A percentile compares a stretch with the other conserved stretches of the same genome.
phyloP scores from a whole-genome alignment of 495 filamentous ascomycete species.

The Emericellopsis terricola region DNA sequence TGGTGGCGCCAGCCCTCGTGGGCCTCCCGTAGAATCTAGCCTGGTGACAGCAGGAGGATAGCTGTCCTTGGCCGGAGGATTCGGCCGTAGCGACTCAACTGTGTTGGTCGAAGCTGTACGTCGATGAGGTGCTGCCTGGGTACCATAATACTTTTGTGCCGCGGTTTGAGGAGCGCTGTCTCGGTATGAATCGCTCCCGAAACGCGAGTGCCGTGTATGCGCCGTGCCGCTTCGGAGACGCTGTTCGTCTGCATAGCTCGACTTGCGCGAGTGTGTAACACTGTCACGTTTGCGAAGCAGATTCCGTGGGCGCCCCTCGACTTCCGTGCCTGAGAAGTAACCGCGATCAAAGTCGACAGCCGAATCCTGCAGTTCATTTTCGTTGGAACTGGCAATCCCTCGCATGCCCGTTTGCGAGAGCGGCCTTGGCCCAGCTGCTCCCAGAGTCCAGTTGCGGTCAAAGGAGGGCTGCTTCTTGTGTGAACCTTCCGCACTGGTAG shows the following conservation, averaged over 20 bases:
- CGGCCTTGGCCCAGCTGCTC: slow-evolving; percentile 24
- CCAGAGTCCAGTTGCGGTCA: slow-evolving; percentile 78
- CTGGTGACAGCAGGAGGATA: slow-evolving; percentile 45
- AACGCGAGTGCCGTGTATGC: slow-evolving; percentile 55
- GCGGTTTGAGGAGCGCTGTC: slow-evolving; percentile 20
- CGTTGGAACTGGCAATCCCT: slow-evolving; percentile 13
- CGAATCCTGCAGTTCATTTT: slow-evolving; percentile 18
- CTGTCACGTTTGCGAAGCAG: slow-evolving; percentile 66
- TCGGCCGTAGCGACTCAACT: slow-evolving; percentile 25
- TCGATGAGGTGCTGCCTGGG: slow-evolving; percentile 20
- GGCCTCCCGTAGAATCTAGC: slow-evolving; percentile 27
- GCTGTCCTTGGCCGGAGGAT: slow-evolving; percentile 28
- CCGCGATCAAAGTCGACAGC: slow-evolving; percentile 61
- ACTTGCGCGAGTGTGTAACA: slow-evolving; percentile 38
- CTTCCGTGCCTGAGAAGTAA: slow-evolving; percentile 84
- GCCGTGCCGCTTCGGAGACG: slow-evolving; percentile 38
- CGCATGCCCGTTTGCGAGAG: slow-evolving; percentile 29
- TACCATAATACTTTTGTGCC: slow-evolving; percentile 45
- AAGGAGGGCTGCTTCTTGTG: slow-evolving; percentile 80
- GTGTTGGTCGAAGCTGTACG: slow-evolving; percentile 32
- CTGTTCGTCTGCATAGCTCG: slow-evolving; percentile 58
- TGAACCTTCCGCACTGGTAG: slow-evolving; percentile 3
- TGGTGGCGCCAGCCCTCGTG: not conserved
- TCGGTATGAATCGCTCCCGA: slow-evolving; percentile 46
- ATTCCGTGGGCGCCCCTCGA: slow-evolving; percentile 55